Base-by-base conservation (phyloP, 163 green algal genomes). In the Scenedesmus sp. region DNA sequence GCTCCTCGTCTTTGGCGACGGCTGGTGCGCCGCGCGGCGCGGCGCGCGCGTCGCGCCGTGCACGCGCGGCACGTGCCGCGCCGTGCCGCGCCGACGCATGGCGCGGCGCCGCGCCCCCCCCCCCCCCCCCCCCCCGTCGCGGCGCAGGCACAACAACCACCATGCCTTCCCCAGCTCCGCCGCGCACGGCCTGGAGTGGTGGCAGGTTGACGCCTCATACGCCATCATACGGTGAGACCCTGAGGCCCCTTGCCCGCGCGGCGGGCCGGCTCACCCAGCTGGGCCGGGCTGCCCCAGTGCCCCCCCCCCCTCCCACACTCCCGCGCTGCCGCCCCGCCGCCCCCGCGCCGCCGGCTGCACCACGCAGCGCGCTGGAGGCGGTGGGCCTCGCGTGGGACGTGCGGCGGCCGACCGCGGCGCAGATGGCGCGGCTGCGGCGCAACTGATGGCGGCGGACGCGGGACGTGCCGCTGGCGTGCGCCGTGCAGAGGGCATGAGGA, bases 91-190 rank as follows among this genome's bases (percentile, higher is more conserved):
- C 50, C 50, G n/a, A n/a, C 50, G 18, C 50, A n/a, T 26, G 50
- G 11, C 5, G 18, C 5, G 6, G 20, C n/a, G n/a, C 45, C 45
- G 13, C 14, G 11, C 13, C 45, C 45, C 13, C 45, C 45, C 70
- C 42, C 24, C 70, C 36, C 11, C 39, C 29, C n/a, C n/a, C 63
- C n/a, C n/a, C n/a, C n/a, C n/a, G n/a, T n/a, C n/a, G n/a, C n/a
- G n/a, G n/a, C n/a, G 70, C 44, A 63, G 80, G 70, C 84, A 87
- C 81, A 88, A 86, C 78, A 89, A 98, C 89, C 95, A 98, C 82
- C 95, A 98, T 66, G 95, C 94, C 1, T 98, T 98, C 58, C 87
- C 97, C 79, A 98, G 92, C 75, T 94, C 84, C 6, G 94, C 94
- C 3, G 89, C 95, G 2, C 95, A 99, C 82, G 95, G 95, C 1